phyloP scores from a whole-genome alignment of 305 asterid species.

The Salvia sclarea region DNA sequence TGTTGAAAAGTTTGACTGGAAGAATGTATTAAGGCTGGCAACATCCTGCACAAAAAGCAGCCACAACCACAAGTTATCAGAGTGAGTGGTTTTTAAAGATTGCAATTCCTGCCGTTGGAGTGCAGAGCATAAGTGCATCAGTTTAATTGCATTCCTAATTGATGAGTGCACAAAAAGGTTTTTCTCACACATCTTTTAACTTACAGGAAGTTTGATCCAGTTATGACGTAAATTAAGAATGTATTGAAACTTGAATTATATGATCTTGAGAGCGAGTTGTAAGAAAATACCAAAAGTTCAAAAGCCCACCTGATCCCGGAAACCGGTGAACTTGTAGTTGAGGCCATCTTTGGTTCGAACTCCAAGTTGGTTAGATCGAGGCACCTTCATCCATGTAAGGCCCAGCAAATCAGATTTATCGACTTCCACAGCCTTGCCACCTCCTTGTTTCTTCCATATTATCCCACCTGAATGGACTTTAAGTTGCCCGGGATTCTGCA shows the following conservation, averaged over 20 bases:
- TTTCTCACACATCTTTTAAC: background rate
- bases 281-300: background rate
- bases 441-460: conserved; percentile 95
- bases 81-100: background rate
- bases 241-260: conserved; percentile 9
- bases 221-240: background rate
- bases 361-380: conserved; percentile 90
- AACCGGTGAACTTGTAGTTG: conserved; percentile 84
- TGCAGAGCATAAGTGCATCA: background rate
- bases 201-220: background rate
- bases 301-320: conserved; percentile 77
- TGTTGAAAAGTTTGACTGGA: conserved; percentile 69
- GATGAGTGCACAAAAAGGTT: background rate
- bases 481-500: conserved; percentile 90
- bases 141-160: background rate
- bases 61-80: conserved; percentile 22
- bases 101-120: conserved; percentile 4
- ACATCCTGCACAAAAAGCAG: conserved; percentile 64
- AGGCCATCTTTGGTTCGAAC: conserved; percentile 89
- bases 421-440: conserved; percentile 92
- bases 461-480: conserved; percentile 83
- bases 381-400: conserved; percentile 95
- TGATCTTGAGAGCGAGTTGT: background rate
- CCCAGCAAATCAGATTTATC: conserved; percentile 74
- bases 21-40: conserved; percentile 63